Base-by-base conservation (phyloP, 495 filamentous ascomycete species). In the Tirmania nivea region DNA sequence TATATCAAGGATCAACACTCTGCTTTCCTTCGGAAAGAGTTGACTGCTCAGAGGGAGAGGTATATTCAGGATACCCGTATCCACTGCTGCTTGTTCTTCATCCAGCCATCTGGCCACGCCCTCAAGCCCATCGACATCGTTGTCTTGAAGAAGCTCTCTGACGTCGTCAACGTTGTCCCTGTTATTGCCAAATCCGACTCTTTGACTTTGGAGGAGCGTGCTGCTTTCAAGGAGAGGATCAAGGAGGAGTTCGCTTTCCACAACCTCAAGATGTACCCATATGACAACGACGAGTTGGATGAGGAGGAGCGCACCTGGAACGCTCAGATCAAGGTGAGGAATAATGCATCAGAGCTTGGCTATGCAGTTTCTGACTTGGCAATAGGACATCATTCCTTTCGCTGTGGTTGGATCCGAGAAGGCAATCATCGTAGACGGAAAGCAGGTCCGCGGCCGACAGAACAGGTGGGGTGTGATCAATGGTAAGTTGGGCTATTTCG, bases 1-100 rank as follows among this genome's bases (percentile, higher is more conserved):
- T 99, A 99, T 71, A 99, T 99, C 76, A 99, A 99, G 75, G 92
- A 99, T 70, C 90, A 99, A 73, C 92, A 99, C 74, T 92, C 85
- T n/a, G 87, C 92, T 61, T 99, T 94, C 71, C 84, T 99, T 50
- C 83, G 92, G 68, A 99, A 99, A 75, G 90, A 99, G 66, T 86
- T 99, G 60, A 96, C 90, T n/a, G 90, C 90, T 59, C 92, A 99
- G 75, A 84, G 90, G 69, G 90, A 99, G 69, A 84, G 90, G 59
- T 96, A 99, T 67, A 94, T 99, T 60, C 88, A 94, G 71, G 90
- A 99, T 69, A 96, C 90, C 59, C 83, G 90, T 56, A 94, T 99
- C 61, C 90, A 99, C 75, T 96, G 90, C 79, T 99, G 90, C 70
- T 73, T 99, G 54, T 99, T 96, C 77, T 99, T 99, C 78, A 99